Conservation (phyloP, 257 asterid genomes). For the Cynanchum wilfordii region DNA sequence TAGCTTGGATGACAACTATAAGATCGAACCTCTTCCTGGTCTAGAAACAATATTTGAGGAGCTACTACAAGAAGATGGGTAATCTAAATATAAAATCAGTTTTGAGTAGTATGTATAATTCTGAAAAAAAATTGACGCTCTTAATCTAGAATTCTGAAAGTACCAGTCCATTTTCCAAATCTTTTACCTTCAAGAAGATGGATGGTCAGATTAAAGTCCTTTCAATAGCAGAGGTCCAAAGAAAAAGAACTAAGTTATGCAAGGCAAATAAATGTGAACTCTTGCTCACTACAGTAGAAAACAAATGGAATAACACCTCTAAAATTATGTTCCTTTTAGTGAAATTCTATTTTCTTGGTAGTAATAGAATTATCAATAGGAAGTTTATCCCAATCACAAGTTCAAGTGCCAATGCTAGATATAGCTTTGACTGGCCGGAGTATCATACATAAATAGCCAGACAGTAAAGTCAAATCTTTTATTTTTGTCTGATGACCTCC, state of each 20-base stretch:
- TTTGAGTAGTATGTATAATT: neutral
- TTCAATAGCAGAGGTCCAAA: too few species aligned
- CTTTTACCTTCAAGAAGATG: neutral
- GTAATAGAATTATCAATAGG: neutral
- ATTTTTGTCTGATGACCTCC: neutral
- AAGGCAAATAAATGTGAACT: too few species aligned
- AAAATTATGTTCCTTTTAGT: neutral
- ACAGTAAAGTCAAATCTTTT: neutral
- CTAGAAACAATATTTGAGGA: conserved; percentile 69
- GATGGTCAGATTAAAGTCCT: too few species aligned
- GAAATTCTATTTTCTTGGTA: neutral
- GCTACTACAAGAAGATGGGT: conserved; percentile 90
- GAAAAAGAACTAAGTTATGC: too few species aligned
- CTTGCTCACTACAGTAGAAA: too few species aligned
- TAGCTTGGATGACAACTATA: conserved; percentile 25
- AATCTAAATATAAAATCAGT: conserved; percentile 18
- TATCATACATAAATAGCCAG: neutral
- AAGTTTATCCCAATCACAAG: neutral
- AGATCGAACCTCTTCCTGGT: conserved; percentile 90
- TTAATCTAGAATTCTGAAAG: neutral
- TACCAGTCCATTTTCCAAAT: neutral
- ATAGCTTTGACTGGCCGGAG: neutral
- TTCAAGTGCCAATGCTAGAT: neutral
- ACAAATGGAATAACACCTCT: neutral
- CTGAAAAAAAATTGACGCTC: neutral